Conservation (phyloP, 129 eudicot species). For the Flaveria ramosissima region DNA sequence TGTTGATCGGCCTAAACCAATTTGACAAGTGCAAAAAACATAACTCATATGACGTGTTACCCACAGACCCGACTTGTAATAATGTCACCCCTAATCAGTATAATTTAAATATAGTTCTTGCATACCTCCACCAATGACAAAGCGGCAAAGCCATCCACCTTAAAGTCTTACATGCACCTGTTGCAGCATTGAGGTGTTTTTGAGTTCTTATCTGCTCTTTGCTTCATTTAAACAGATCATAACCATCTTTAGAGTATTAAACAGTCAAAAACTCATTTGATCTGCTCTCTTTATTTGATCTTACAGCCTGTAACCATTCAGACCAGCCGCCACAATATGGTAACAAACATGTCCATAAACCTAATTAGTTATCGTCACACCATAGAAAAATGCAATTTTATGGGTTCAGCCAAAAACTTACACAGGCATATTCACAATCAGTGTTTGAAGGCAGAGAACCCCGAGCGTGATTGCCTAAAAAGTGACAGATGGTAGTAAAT, state of each 20-base stretch:
- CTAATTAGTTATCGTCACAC: conserved; percentile 34
- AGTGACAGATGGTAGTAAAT: conserved; percentile 95
- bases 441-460: conserved; percentile 92
- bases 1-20: too few relatives aligned
- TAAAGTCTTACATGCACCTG: conserved; percentile 61
- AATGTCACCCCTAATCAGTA: too few relatives aligned
- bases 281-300: too few relatives aligned
- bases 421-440: conserved; percentile 93
- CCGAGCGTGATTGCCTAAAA: neutral
- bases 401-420: conserved; percentile 32
- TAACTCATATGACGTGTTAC: too few relatives aligned
- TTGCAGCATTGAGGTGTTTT: conserved; percentile 91
- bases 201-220: conserved; percentile 93
- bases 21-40: too few relatives aligned
- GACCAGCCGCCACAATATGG: conserved; percentile 31
- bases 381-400: neutral
- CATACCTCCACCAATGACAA: conserved; percentile 75
- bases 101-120: neutral
- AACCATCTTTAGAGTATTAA: too few relatives aligned
- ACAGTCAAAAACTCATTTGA: too few relatives aligned
- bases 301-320: too few relatives aligned
- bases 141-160: neutral
- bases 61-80: too few relatives aligned
- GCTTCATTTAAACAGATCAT: conserved; percentile 29
- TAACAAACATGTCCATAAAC: conserved; percentile 90